phyloP scores from a whole-genome alignment of 371 early-diverging fungal genomes.

The Syncephalastrum monosporum region DNA sequence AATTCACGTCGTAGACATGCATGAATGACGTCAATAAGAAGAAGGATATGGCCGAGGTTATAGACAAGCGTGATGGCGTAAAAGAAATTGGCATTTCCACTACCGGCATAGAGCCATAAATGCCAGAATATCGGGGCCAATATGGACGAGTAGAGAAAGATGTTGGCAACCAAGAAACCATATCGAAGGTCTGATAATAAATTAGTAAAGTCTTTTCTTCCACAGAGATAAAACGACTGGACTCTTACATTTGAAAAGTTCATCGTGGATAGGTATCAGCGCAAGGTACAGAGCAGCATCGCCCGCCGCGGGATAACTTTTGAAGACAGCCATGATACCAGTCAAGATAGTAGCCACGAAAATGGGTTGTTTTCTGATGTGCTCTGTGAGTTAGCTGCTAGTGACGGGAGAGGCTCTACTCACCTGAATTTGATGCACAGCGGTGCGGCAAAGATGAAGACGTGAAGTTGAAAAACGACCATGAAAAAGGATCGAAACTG shows the following conservation, averaged over 20 bases:
- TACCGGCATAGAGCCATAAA: conserved; percentile 91
- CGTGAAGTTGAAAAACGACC: conserved; percentile 87
- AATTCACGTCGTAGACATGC: conserved; percentile 77
- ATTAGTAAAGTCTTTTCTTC: neutral
- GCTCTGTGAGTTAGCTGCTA: neutral
- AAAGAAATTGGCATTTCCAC: conserved; percentile 97
- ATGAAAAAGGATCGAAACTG: conserved; percentile 93
- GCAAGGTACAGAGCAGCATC: conserved; percentile 83
- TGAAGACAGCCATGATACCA: conserved; percentile 81
- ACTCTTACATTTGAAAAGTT: conserved; percentile 82
- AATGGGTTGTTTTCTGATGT: conserved; percentile 69
- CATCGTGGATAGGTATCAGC: conserved; percentile 75
- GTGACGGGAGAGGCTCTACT: neutral
- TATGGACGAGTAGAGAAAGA: conserved; percentile 71
- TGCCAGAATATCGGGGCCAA: conserved; percentile 91
- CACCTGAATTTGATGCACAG: conserved; percentile 73
- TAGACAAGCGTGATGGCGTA: conserved; percentile 94
- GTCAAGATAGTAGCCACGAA: conserved; percentile 69
- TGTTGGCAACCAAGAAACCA: conserved; percentile 59
- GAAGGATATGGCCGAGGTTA: conserved; percentile 77
- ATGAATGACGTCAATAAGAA: conserved; percentile 76
- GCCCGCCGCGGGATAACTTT: conserved; percentile 88
- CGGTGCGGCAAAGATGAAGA: conserved; percentile 81
- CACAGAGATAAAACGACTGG: neutral
- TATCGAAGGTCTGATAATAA: conserved; percentile 63